Evolutionary conservation across 2,329 filamentous ascomycete species (phyloP).

Genomic region (Alternaria burnsii): DNA sequence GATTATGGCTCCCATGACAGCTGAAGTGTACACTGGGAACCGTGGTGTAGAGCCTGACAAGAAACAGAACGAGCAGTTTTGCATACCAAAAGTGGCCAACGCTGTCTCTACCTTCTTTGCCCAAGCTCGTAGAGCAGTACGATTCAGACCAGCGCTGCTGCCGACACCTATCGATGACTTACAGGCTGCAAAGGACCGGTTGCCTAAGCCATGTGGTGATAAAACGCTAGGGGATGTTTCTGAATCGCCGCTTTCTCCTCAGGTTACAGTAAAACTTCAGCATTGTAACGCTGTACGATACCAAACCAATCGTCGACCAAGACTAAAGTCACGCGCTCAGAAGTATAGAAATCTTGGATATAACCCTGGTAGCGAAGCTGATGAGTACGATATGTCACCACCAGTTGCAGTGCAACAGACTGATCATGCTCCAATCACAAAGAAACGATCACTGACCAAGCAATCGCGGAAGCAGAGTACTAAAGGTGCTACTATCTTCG

Average conservation of each 20-base stretch:
- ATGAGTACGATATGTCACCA: not conserved
- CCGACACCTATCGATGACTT: not conserved
- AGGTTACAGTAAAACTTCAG: not conserved
- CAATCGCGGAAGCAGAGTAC: not conserved
- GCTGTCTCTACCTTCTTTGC: not conserved
- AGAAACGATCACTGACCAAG: not conserved
- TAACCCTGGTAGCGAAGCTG: conserved; percentile 6
- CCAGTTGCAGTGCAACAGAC: not conserved
- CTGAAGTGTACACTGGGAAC: not conserved
- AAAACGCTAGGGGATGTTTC: accelerated
- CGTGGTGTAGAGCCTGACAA: not conserved
- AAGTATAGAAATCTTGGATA: not conserved
- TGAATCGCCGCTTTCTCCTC: too few species aligned
- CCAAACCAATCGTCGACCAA: not conserved
- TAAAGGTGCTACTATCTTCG: not conserved
- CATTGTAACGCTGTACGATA: not conserved
- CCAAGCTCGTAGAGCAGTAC: not conserved
- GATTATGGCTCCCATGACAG: not conserved
- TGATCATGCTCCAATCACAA: not conserved
- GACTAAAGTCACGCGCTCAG: not conserved
- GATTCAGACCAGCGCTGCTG: not conserved
- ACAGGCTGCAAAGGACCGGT: not conserved
- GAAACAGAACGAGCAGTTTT: not conserved
- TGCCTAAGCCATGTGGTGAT: not conserved
- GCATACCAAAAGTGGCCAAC: not conserved